Conservation (phyloP, 495 filamentous ascomycete species). For the Aspergillus incahuasiensis region DNA sequence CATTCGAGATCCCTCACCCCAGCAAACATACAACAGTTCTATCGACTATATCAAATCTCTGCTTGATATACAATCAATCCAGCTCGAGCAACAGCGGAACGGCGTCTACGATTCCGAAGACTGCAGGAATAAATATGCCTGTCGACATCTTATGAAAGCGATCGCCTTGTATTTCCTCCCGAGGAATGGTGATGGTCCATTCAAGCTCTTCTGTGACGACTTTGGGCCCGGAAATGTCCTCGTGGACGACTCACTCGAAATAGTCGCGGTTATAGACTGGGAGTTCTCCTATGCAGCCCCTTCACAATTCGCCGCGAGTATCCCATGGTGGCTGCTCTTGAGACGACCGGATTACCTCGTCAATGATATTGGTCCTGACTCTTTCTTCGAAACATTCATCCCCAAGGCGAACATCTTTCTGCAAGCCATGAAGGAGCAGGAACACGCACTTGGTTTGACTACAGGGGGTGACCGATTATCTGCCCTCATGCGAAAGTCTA, state of each 20-base stretch:
- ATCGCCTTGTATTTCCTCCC: slow-evolving; percentile 18
- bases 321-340: slow-evolving; percentile 25
- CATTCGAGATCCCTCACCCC: background rate
- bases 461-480: background rate
- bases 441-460: too few relatives aligned
- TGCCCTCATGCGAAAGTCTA: background rate
- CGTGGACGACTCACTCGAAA: slow-evolving; percentile 14
- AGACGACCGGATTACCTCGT: too few relatives aligned
- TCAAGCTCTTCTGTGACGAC: slow-evolving; percentile 24
- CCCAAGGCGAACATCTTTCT: background rate
- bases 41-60: slow-evolving; percentile 36
- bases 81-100: slow-evolving; percentile 39
- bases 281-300: slow-evolving; percentile 25
- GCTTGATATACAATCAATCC: slow-evolving; percentile 35
- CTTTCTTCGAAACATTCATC: slow-evolving; percentile 15
- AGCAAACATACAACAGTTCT: slow-evolving; percentile 17
- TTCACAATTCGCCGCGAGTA: slow-evolving; percentile 19
- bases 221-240: slow-evolving; percentile 32
- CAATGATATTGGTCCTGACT: too few relatives aligned
- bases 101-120: slow-evolving; percentile 35
- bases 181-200: background rate
- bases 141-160: slow-evolving; percentile 16
- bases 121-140: slow-evolving; percentile 33
- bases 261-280: slow-evolving; percentile 21
- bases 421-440: background rate